Evolutionary conservation across 1,139 yeast species (phyloP).

Genomic region (Suhomyces kunorum): DNA sequence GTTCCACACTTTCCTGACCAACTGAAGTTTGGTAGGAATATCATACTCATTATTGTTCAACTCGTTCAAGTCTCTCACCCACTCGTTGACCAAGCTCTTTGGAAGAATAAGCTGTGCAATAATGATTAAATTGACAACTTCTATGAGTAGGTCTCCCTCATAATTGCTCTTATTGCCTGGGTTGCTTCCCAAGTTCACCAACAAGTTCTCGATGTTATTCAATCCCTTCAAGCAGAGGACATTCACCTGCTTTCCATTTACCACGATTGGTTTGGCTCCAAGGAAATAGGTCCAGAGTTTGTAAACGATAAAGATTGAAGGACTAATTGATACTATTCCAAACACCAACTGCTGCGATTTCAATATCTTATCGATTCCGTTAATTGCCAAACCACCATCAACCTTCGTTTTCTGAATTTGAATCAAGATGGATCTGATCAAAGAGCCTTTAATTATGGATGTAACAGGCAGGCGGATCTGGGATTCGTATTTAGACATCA

Average conservation of each 20-base stretch:
- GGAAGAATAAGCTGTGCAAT: constrained; percentile 54
- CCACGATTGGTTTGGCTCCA: constrained; percentile 38
- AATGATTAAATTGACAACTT: constrained; percentile 53
- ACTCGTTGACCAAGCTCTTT: constrained; percentile 43
- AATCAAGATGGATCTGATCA: constrained; percentile 75
- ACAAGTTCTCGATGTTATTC: constrained; percentile 58
- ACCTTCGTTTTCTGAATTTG: constrained; percentile 95
- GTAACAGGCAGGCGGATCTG: constrained; percentile 72
- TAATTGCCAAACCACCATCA: constrained; percentile 87
- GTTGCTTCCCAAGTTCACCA: constrained; percentile 27
- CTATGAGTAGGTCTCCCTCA: constrained; percentile 60
- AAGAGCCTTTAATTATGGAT: constrained; percentile 63
- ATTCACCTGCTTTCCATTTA: constrained; percentile 43
- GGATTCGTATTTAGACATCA: constrained; percentile 77
- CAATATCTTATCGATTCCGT: constrained; percentile 85
- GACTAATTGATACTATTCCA: constrained; percentile 87
- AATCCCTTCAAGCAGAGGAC: constrained; percentile 52
- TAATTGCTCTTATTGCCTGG: constrained; percentile 14
- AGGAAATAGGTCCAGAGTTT: constrained; percentile 34
- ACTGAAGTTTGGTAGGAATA: constrained; percentile 38
- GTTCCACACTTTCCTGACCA: constrained; percentile 57
- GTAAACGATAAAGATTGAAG: constrained; percentile 64
- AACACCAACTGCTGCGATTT: constrained; percentile 91
- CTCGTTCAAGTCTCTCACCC: constrained; percentile 59
- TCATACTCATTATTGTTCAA: constrained; percentile 36